Evolutionary conservation across 2,329 filamentous ascomycete species (phyloP).

Genomic region (Penicillium sclerotiorum): DNA sequence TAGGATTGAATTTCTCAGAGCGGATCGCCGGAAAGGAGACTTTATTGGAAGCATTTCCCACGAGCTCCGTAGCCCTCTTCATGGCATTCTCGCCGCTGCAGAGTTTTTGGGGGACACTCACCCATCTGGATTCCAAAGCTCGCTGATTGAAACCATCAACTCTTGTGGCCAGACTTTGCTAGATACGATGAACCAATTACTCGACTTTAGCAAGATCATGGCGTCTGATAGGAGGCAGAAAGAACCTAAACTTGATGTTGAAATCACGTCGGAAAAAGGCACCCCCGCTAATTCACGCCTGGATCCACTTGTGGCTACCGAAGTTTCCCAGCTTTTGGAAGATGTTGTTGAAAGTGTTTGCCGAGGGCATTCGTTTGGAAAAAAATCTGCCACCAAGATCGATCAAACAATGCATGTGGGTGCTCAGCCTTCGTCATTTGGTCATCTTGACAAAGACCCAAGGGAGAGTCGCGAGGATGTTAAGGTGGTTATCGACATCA

Average conservation of each 20-base stretch:
- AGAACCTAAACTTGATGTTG: slow-evolving; percentile 8
- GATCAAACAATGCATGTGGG: background rate
- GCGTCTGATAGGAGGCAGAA: slow-evolving; percentile 30
- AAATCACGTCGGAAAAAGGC: too few species aligned
- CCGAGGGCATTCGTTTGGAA: slow-evolving; percentile 37
- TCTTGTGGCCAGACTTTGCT: slow-evolving; percentile 55
- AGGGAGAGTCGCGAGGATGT: slow-evolving; percentile 11
- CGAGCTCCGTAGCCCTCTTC: slow-evolving; percentile 53
- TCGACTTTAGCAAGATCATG: background rate
- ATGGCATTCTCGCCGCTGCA: slow-evolving; percentile 52
- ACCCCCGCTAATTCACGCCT: slow-evolving; percentile 13
- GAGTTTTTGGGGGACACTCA: slow-evolving; percentile 53
- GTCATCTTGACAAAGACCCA: background rate
- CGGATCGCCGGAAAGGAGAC: slow-evolving; percentile 54
- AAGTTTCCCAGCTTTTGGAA: slow-evolving; percentile 51
- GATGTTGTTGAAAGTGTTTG: slow-evolving; percentile 58
- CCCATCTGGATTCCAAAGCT: slow-evolving; percentile 43
- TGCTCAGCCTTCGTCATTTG: background rate
- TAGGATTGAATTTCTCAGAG: slow-evolving; percentile 34
- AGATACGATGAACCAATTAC: slow-evolving; percentile 46
- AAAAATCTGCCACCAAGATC: background rate
- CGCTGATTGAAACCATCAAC: slow-evolving; percentile 52
- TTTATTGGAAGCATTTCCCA: slow-evolving; percentile 57
- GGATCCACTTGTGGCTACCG: slow-evolving; percentile 39
- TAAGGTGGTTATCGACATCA: slow-evolving; percentile 32